Percentiles rank a stretch among this genome's conserved stretches.
Conservation (phyloP, 2,329 filamentous ascomycete genomes). For the Epichloe amarillans region DNA sequence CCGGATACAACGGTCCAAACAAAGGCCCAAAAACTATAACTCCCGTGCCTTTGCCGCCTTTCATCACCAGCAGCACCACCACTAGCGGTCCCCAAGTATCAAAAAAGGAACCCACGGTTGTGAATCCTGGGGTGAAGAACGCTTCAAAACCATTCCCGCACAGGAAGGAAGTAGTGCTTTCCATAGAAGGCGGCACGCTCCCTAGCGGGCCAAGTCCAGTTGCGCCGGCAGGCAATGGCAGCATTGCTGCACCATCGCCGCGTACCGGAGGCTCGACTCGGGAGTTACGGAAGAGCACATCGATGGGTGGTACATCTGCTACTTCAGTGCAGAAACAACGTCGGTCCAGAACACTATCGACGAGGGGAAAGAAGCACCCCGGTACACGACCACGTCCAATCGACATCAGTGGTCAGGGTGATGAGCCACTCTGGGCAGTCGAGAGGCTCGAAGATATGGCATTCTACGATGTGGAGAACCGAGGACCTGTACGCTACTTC, state of each 20-base stretch:
- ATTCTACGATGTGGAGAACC: slow-evolving; percentile 23
- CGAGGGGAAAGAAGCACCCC: background rate
- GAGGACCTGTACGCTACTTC: slow-evolving; percentile 29
- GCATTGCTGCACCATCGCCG: background rate
- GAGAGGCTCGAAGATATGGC: slow-evolving; percentile 30
- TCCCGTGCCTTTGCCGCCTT: slow-evolving; percentile 4
- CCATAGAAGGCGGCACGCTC: background rate
- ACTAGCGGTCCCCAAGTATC: background rate
- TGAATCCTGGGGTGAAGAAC: background rate
- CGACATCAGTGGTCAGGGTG: background rate
- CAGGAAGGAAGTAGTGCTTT: background rate
- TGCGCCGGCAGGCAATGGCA: background rate
- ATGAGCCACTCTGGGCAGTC: slow-evolving; percentile 27
- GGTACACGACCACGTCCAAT: background rate
- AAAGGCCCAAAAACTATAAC: background rate
- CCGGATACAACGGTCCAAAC: background rate
- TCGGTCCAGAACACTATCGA: background rate
- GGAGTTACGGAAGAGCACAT: background rate
- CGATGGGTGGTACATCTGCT: background rate
- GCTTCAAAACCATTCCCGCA: background rate
- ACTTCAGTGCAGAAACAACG: background rate
- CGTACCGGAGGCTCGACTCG: background rate
- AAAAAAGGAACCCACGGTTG: background rate
- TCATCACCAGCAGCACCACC: background rate
- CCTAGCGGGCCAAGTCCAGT: background rate